Conservation (phyloP, 176 grass and related monocot species). For the Carex parvula region DNA sequence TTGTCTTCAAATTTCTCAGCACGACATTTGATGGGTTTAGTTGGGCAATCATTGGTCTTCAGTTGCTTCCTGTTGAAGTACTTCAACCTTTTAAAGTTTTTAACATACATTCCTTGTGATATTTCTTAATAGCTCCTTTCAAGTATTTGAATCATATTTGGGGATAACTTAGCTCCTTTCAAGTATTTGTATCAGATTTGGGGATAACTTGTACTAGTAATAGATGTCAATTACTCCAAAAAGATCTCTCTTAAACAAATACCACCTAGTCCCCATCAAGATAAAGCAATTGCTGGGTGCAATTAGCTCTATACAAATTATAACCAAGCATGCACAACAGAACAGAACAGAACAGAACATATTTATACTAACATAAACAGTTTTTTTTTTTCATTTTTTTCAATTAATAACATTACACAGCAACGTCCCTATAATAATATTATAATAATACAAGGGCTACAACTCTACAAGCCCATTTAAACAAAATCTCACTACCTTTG, state of each 20-base stretch:
- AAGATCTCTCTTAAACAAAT: neutral
- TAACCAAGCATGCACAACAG: neutral
- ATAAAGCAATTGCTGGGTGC: neutral
- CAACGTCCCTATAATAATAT: slow-evolving; percentile 15
- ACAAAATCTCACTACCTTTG: slow-evolving; percentile 2
- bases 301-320: neutral
- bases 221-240: neutral
- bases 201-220: too few relatives aligned
- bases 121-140: too few relatives aligned
- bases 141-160: too few relatives aligned
- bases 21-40: neutral
- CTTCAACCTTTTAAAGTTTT: neutral
- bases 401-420: slow-evolving; percentile 5
- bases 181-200: too few relatives aligned
- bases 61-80: neutral
- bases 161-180: too few relatives aligned
- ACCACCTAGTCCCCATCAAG: neutral
- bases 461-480: slow-evolving; percentile 14
- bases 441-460: slow-evolving; percentile 15
- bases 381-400: neutral
- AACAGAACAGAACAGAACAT: neutral
- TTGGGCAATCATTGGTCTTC: neutral
- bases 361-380: neutral
- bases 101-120: neutral
- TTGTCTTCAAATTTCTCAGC: neutral